Evolutionary conservation across 495 filamentous ascomycete species (phyloP), one percentile per base, ranked within the genome.

Genomic region (Amphirosellinia nigrospora): DNA sequence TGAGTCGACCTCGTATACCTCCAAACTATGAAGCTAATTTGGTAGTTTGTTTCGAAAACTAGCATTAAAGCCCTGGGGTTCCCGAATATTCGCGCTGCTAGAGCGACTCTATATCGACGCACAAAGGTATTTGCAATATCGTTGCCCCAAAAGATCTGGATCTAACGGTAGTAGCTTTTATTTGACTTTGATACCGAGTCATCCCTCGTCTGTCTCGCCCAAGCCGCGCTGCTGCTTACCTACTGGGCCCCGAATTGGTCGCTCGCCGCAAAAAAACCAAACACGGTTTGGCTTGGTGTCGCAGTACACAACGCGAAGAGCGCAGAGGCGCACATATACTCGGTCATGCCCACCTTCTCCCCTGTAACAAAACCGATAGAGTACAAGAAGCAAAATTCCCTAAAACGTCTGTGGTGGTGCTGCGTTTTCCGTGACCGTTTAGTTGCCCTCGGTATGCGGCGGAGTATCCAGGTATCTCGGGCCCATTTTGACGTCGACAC

Each of bases 381-480:
- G 58, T 58, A 74, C 32, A 77, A 78, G 65, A 77, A 75, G 60
- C 72, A 75, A 46, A 80, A 74, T 38, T 69, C 55, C 23, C 60
- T 80, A 13, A 85, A 85, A 69, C 77, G 84, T 6, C 68, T 86
- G 26, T 86, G 83, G 83, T 86, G 85, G 84, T 83, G 82, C 21
- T 83, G 84, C 50, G 71, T 86, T 34, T 78, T 87, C 3, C 83
- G 85, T 38, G 85, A 87, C 74, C 81, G 84, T 43, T 83, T 83
- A 41, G 60, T 87, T 11, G 79, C 79, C 39, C 80, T 87, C 36
- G 83, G 83, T 11, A 77, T 86, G 16, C 83, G 83, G 52, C 80
- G 84, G 21, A 80, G 79, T 39, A 77, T 85, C 10, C 84, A 86
- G 66, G 77, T 87, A 36, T 82, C 81, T 3, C 77, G 82, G 7